Base-by-base conservation (phyloP, 2,329 filamentous ascomycete genomes). In the Dactylellina parvicollis region DNA sequence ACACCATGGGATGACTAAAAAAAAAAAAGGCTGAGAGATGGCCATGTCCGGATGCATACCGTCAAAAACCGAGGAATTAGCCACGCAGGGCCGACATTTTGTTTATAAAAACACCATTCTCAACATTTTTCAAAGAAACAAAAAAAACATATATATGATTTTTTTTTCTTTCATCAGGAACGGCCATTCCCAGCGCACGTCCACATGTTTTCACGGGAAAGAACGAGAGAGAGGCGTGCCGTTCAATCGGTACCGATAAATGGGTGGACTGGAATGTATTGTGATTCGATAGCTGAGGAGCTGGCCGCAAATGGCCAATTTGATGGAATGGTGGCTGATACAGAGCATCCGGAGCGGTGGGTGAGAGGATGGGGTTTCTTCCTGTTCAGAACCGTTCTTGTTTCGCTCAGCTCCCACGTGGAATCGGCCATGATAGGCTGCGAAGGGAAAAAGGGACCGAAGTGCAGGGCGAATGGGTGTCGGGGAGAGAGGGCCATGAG, bases 1-100 rank as follows among this genome's bases (percentile, higher is more conserved):
- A 59, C 62, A 67, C 62, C 38, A 67, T 59, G 40, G 42, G 54
- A 67, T 67, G 42, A 67, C 52, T 67, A 67, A 67, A 66, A 36
- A 47, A 16, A 16, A 24, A 20, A 40, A 59, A 32, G n/a, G 32
- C 14, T 28, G 12, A 40, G 10, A 30, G 16, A 46, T 16, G 32
- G 42, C 18, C 30, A 66, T 66, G 24, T 18, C 34, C 38, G 36
- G 30, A 14, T 50, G 44, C 12, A 18, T 44, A 18, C 30, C 20
- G n/a, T n/a, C 10, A 14, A 46, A 26, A 56, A 22, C 40, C 62
- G 62, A 66, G 52, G 42, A 67, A 59, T 67, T 46, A 49, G 36
- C 38, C 38, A 30, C 28, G 50, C 46, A 40, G 49, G 26, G 14
- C 40, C 28, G 16, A 34, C 28, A 12, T 49, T 54, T 49, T 28